These are phyloP conservation scores for Magnaporthiopsis rhizophila DNA, from an alignment of 2,329 filamentous ascomycete genomes.

Conservation along the genomic window DNA sequence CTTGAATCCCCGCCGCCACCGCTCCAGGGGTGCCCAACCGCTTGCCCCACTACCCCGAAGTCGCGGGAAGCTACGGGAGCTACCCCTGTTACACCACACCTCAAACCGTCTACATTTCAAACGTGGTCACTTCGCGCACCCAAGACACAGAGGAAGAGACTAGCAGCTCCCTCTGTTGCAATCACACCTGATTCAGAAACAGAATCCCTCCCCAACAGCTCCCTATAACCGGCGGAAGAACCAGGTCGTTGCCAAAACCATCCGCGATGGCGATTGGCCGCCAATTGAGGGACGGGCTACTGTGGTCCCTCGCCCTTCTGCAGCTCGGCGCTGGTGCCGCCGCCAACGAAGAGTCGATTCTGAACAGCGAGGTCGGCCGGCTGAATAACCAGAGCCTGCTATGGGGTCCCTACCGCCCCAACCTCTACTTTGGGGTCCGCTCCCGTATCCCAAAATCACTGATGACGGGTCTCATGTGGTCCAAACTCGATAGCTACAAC, in stretches of 20 bases:
- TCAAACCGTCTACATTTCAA: conserved; percentile 1
- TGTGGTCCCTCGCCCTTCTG: conserved; percentile 7
- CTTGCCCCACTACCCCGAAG: neutral
- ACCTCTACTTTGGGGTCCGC: conserved; percentile 86
- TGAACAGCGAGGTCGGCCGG: conserved; percentile 41
- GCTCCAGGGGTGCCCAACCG: neutral
- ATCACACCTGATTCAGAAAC: neutral
- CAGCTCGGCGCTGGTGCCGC: conserved; percentile 15
- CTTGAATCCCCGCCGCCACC: neutral
- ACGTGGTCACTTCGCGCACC: conserved; percentile 4
- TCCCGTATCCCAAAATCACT: conserved; percentile 76
- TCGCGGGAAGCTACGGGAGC: neutral
- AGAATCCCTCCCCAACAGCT: neutral
- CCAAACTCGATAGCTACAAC: conserved; percentile 69
- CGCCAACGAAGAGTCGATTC: conserved; percentile 26
- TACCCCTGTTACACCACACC: conserved; percentile 1
- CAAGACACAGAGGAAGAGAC: neutral
- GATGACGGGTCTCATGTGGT: conserved; percentile 81
- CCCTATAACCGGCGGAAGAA: neutral
- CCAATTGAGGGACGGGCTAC: conserved; percentile 5
- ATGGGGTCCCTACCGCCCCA: conserved; percentile 93
- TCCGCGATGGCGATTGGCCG: conserved; percentile 3
- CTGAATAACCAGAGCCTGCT: conserved; percentile 75
- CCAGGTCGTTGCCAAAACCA: neutral
- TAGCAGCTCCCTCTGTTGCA: neutral